Evolutionary conservation across 2,329 filamentous ascomycete species (phyloP).

Genomic region (Fusarium sp.): DNA sequence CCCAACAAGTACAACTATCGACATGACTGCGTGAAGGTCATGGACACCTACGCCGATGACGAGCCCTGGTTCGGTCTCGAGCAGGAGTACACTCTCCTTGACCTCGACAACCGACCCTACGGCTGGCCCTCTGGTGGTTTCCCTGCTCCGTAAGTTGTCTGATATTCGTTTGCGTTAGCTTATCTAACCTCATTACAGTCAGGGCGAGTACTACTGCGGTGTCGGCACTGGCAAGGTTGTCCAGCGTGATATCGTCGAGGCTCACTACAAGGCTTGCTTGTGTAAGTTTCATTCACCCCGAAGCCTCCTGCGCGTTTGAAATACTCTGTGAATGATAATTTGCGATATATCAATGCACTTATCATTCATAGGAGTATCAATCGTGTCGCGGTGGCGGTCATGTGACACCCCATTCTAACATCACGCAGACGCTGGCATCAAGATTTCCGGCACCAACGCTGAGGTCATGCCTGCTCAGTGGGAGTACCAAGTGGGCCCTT

Average conservation of each 20-base stretch:
- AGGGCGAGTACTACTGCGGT: conserved; percentile 76
- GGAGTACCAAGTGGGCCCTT: conserved; percentile 98
- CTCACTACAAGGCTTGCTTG: conserved; percentile 73
- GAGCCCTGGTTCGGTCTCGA: conserved; percentile 98
- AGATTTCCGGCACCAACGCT: conserved; percentile 98
- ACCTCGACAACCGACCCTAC: conserved; percentile 86
- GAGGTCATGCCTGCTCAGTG: conserved; percentile 99
- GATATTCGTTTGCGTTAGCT: not conserved
- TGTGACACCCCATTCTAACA: conserved; percentile 16
- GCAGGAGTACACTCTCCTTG: conserved; percentile 90
- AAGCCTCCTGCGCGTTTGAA: not conserved
- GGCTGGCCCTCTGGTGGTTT: conserved; percentile 79
- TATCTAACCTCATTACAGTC: conserved; percentile 42
- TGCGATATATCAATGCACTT: not conserved
- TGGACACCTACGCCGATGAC: conserved; percentile 86
- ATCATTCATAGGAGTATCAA: not conserved
- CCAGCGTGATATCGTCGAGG: conserved; percentile 96
- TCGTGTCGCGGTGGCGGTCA: not conserved
- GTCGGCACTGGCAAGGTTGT: conserved; percentile 97
- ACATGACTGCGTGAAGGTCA: conserved; percentile 88
- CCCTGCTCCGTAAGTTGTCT: conserved; percentile 74
- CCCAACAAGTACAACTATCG: conserved; percentile 99
- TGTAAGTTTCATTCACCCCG: conserved; percentile 54
- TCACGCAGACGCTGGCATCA: conserved; percentile 75
- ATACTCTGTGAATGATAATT: not conserved